Evolutionary conservation across 495 filamentous ascomycete genomes (phyloP), one percentile per base, ranked within the genome.

Genomic region (Tuber borchii): DNA sequence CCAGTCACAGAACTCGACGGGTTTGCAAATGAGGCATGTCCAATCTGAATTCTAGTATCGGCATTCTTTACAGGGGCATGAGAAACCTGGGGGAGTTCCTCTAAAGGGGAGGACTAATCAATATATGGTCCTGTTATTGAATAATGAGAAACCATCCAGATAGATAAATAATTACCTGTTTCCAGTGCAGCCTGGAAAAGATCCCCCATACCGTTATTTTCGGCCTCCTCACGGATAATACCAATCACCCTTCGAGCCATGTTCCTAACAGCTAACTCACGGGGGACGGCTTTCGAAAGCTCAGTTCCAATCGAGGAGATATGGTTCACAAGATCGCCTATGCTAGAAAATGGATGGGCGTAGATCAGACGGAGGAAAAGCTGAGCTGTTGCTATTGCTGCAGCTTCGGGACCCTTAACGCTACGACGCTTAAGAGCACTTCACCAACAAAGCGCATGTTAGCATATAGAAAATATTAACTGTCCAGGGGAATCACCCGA

Each of bases 211-310:
- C 91, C 86, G 73, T 93, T 91, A 80, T 95, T 93, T 71, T 93
- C 89, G 46, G 91, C 90, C 81, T 97, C 95, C 82, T 97, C 95
- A 39, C 95, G 90, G 78, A 99, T 93, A 71, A 98, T 87, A 51
- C 93, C 93, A 34, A 99, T 85, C 26, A 97, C 91, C 74, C 95
- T 91, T 73, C 95, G 88, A 44, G 97, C 92, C 80, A 98, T 92
- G 79, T 98, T 99, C 70, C 95, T 95, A 39, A 97, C 93, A 5
- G 92, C 93, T 81, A 96, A 89, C 85, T 97, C 95, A 26, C 90
- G 87, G 20, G 95, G 95, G 76, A 95, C 93, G 17, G 95, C 93
- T 51, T 90, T 87, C 48, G 90, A 89, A 51, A 99, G 87, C 71
- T 89, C 88, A 74, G 88, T 87, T 44, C 95, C 95, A 61, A 93